Percentiles rank a stretch among this genome's conserved stretches.
phyloP scores from a whole-genome alignment of 495 filamentous ascomycete species.

The Trichoderma parareesei region DNA sequence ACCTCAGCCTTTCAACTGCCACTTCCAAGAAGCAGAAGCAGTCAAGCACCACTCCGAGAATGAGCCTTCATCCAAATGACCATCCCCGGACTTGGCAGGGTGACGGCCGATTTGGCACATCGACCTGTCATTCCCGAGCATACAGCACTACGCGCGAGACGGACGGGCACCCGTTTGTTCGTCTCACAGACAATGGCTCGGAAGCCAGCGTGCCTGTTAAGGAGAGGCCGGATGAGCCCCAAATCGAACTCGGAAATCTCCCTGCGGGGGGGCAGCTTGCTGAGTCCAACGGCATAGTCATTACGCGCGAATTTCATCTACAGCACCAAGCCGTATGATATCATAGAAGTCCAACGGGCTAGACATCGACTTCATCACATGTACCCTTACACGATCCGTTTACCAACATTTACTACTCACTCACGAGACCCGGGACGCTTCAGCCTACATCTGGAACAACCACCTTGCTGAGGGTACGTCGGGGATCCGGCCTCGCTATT shows the following conservation, averaged over 20 bases:
- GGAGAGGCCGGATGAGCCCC: background rate
- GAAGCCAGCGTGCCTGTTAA: background rate
- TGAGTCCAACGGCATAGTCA: background rate
- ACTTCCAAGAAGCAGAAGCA: background rate
- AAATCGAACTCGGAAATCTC: background rate
- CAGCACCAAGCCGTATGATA: background rate
- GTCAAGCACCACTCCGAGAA: background rate
- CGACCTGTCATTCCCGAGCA: conserved; percentile 3
- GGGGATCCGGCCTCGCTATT: conserved; percentile 34
- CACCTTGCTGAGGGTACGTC: background rate
- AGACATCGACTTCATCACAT: background rate
- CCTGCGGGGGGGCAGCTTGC: background rate
- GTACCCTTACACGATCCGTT: background rate
- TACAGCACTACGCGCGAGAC: background rate
- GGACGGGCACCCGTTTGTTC: background rate
- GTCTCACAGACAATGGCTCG: background rate
- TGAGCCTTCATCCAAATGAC: background rate
- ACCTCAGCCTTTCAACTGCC: background rate
- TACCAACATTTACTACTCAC: too few species aligned
- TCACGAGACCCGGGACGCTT: too few species aligned
- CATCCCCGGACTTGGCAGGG: background rate
- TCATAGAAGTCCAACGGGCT: background rate
- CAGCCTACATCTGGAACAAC: too few species aligned
- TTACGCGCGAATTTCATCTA: background rate
- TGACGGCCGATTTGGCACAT: background rate